Evolutionary conservation across 495 filamentous ascomycete genomes (phyloP).

Genomic region (Neurospora intermedia): DNA sequence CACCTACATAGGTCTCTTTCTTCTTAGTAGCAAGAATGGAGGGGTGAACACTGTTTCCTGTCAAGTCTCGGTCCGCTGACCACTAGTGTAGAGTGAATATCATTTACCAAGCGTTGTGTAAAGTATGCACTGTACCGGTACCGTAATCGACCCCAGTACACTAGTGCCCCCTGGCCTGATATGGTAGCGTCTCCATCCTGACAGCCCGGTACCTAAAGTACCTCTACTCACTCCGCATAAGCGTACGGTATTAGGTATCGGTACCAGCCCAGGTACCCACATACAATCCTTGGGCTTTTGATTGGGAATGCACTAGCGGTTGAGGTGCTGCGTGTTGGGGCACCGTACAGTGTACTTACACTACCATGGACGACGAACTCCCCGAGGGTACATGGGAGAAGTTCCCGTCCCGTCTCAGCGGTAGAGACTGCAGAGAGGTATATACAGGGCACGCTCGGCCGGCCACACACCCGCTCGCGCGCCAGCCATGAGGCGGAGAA

Average conservation of each 20-base stretch:
- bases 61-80: neutral
- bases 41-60: neutral
- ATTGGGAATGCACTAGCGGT: constrained; percentile 18
- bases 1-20: no score
- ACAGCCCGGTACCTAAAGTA: neutral
- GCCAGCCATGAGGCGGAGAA: neutral
- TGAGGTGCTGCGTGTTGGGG: constrained; percentile 9
- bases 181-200: neutral
- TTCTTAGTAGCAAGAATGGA: neutral
- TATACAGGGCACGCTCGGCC: constrained; percentile 12
- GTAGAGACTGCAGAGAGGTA: constrained; percentile 2
- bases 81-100: neutral
- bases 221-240: neutral
- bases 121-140: neutral
- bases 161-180: neutral
- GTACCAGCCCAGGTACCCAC: neutral
- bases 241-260: neutral
- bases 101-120: neutral
- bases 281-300: constrained; percentile 1
- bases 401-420: neutral
- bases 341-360: neutral
- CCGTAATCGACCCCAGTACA: neutral
- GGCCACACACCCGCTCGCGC: constrained; percentile 2
- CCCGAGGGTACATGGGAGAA: neutral
- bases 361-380: neutral